Conservation (phyloP, 2,329 filamentous ascomycete species). For the Mycocentrospora acerina region DNA sequence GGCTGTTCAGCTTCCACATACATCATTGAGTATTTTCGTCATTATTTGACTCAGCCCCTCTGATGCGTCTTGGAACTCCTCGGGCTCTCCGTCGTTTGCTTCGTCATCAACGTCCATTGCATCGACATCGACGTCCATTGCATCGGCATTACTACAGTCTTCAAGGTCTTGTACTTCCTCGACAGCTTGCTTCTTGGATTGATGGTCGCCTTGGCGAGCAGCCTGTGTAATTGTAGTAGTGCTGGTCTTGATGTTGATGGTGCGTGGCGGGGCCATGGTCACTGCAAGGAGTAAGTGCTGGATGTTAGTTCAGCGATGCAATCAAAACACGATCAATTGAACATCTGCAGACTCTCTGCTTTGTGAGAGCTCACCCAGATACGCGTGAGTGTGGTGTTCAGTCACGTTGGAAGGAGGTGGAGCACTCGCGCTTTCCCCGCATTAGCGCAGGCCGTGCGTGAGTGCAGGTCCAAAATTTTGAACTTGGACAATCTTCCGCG, state of each 20-base stretch:
- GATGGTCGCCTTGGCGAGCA: conserved; percentile 10
- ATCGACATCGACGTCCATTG: too few species aligned
- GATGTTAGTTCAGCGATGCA: conserved; percentile 12
- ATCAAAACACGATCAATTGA: conserved; percentile 2
- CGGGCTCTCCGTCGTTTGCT: conserved; percentile 4
- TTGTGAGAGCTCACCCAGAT: neutral
- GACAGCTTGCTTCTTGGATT: conserved; percentile 5
- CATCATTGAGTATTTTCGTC: conserved; percentile 21
- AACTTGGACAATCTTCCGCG: conserved; percentile 15
- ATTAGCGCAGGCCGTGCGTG: conserved; percentile 14
- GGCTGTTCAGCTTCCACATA: conserved; percentile 14
- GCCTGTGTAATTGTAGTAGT: conserved; percentile 2
- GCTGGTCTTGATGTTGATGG: conserved; percentile 14
- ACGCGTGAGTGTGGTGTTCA: neutral
- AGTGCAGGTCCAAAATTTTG: conserved; percentile 32
- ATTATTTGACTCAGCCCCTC: conserved; percentile 18
- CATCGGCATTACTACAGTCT: conserved; percentile 2
- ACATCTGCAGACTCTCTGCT: neutral
- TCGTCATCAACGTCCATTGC: conserved; percentile 5
- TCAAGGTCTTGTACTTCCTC: conserved; percentile 9
- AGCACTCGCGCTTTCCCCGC: neutral
- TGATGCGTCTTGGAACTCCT: conserved; percentile 8
- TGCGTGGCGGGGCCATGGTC: conserved; percentile 17
- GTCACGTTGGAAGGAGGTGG: neutral
- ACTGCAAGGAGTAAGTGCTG: conserved; percentile 12